phyloP scores from a whole-genome alignment of 192 early-diverging fungal species.

The Backusella liffmaniae region DNA sequence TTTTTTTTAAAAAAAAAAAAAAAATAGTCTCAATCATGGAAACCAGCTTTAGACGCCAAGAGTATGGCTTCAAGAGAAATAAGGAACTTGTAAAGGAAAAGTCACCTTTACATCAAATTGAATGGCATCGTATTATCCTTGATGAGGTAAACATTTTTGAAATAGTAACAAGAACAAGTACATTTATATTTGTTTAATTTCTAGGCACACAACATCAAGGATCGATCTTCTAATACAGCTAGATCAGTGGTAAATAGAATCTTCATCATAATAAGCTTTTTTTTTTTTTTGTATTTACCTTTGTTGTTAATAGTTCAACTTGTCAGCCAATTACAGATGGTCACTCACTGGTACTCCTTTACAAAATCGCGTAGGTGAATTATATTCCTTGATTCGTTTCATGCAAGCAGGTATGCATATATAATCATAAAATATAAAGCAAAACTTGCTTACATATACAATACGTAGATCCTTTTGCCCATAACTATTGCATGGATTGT shows the following conservation, averaged over 20 bases:
- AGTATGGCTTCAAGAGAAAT: slow-evolving; percentile 60
- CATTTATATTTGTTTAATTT: neutral
- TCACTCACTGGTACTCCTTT: slow-evolving; percentile 88
- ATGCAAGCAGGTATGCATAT: slow-evolving; percentile 55
- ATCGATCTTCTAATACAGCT: slow-evolving; percentile 81
- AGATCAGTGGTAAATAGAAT: slow-evolving; percentile 59
- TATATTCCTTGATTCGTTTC: slow-evolving; percentile 89
- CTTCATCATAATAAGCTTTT: neutral
- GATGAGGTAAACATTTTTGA: slow-evolving; percentile 43
- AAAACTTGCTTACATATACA: neutral
- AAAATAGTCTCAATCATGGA: slow-evolving; percentile 74
- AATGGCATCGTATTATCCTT: slow-evolving; percentile 83
- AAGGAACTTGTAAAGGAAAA: slow-evolving; percentile 62
- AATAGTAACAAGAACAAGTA: neutral
- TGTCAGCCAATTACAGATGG: slow-evolving; percentile 71
- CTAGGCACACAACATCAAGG: slow-evolving; percentile 89
- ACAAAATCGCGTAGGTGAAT: slow-evolving; percentile 92
- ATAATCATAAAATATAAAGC: neutral
- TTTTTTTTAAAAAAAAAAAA: neutral
- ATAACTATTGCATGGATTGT: slow-evolving; percentile 86
- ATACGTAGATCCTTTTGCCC: slow-evolving; percentile 64
- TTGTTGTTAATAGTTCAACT: slow-evolving; percentile 54
- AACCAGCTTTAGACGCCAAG: slow-evolving; percentile 65
- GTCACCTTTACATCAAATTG: slow-evolving; percentile 68
- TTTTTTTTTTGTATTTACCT: neutral